Conservation (phyloP, 2,329 filamentous ascomycete genomes). For the Fusarium sp. region DNA sequence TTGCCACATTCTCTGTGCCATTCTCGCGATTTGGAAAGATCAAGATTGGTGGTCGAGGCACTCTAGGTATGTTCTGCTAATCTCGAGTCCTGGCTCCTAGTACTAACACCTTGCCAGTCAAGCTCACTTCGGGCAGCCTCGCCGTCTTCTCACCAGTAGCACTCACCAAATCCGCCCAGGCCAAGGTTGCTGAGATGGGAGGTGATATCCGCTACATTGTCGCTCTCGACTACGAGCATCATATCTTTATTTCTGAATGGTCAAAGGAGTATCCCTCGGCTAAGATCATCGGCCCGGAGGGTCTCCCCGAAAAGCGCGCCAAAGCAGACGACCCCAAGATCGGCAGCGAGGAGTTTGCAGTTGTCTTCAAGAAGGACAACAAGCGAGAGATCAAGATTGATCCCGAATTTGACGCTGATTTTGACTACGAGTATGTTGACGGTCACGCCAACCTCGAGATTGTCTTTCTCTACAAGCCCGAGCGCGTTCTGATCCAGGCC, state of each 20-base stretch:
- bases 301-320: slow-evolving; percentile 83
- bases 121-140: slow-evolving; percentile 79
- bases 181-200: slow-evolving; percentile 71
- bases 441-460: slow-evolving; percentile 86
- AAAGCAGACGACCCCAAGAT: slow-evolving; percentile 60
- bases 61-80: slow-evolving; percentile 71
- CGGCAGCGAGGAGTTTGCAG: slow-evolving; percentile 67
- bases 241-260: slow-evolving; percentile 93
- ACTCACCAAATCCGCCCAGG: slow-evolving; percentile 78
- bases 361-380: slow-evolving; percentile 72
- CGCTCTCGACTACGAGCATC: slow-evolving; percentile 91
- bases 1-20: slow-evolving; percentile 83
- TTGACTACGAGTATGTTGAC: slow-evolving; percentile 85
- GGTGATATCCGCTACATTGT: slow-evolving; percentile 84
- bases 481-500: slow-evolving; percentile 83
- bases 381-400: slow-evolving; percentile 67
- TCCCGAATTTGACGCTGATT: slow-evolving; percentile 85
- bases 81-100: not conserved
- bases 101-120: slow-evolving; percentile 63
- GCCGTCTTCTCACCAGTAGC: slow-evolving; percentile 93
- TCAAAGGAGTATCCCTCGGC: slow-evolving; percentile 80
- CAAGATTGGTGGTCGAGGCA: slow-evolving; percentile 87
- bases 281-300: slow-evolving; percentile 83
- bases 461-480: slow-evolving; percentile 85
- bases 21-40: slow-evolving; percentile 84